Percentiles rank a stretch among this genome's conserved stretches.
Evolutionary conservation across 202 grass and related monocot genomes (phyloP).

Genomic region (Cymbopogon flexuosus): DNA sequence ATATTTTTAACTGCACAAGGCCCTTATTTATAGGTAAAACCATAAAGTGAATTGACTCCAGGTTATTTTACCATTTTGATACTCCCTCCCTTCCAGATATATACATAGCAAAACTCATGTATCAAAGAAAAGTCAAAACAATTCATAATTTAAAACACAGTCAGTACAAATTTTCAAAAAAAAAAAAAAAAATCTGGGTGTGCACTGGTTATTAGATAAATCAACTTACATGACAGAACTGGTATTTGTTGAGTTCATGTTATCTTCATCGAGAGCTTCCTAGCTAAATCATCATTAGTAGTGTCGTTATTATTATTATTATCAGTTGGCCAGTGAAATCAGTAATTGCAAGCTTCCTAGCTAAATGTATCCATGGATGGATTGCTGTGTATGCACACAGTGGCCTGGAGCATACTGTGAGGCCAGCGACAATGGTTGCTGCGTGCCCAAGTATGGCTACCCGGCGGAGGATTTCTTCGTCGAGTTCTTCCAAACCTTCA

Average conservation of each 20-base stretch:
- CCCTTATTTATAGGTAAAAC: too few species aligned
- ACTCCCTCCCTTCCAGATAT: too few species aligned
- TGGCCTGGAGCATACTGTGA: slow-evolving; percentile 51
- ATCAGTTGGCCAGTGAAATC: neutral
- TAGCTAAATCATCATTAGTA: neutral
- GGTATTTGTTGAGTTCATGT: neutral
- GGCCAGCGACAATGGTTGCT: slow-evolving; percentile 22
- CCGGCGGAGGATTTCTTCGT: slow-evolving; percentile 51
- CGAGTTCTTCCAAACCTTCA: slow-evolving; percentile 19
- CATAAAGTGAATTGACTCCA: too few species aligned
- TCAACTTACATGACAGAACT: too few species aligned
- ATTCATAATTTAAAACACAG: too few species aligned
- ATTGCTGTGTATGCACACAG: neutral
- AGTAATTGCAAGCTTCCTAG: neutral
- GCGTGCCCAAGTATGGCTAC: slow-evolving; percentile 41
- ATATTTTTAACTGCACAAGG: too few species aligned
- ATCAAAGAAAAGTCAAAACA: too few species aligned
- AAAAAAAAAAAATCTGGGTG: too few species aligned
- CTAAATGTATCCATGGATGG: neutral
- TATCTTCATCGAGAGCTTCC: neutral
- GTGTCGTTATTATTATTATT: neutral
- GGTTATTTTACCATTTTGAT: too few species aligned
- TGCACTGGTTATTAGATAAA: too few species aligned
- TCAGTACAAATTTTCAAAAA: too few species aligned
- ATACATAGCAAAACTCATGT: too few species aligned